Base-by-base conservation (phyloP, 2,329 filamentous ascomycete genomes). In the Ceratocystis alfenasii region DNA sequence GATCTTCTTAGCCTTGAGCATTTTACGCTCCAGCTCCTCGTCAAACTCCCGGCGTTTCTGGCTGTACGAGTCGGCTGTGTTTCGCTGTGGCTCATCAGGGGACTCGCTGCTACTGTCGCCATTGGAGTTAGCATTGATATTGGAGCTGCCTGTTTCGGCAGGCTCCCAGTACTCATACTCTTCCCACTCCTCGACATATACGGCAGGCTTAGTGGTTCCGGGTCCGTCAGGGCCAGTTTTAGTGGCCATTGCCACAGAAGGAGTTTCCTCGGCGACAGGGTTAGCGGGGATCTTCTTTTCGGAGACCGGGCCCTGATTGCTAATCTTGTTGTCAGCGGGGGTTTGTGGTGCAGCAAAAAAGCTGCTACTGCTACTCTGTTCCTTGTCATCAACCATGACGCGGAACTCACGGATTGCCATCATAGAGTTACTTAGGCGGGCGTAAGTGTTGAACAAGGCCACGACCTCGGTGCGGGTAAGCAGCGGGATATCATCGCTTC, bases 381-480 rank as follows among this genome's bases (percentile, higher is more conserved):
- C 17, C 70, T 71, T 20, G 72, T 65, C 60, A 64, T 78, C 77
- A 10, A 82, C 76, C 78, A 85, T 82, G 33, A 70, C 71, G 63
- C 81, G 77, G 78, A 99, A 97, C 65, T 86, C 80, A 66, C 85
- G 83, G 55, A 96, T 81, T 0, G 90, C 87, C 44, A 82, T 79
- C 68, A 99, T 77, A 64, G 90, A 94, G 74, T 88, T 87, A 69
- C 89, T 90, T 69, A 97, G 86, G 45, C 93, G 85, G 36, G 89
- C 90, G 67, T 96, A 87, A 0, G 94, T 97, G 76, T 99, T 99
- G 77, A 97, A 87, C 22, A 99, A 80, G 1, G 94, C 90, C 22
- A 99, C 94, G 10, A 99, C 80, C 76, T 99, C 94, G 0, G 93
- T 97, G 69, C 94, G 83, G 73, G 92, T 86, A 22, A 97, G 82